Evolutionary conservation across 2,329 filamentous ascomycete species (phyloP).

Genomic region (Fusarium aywerte): DNA sequence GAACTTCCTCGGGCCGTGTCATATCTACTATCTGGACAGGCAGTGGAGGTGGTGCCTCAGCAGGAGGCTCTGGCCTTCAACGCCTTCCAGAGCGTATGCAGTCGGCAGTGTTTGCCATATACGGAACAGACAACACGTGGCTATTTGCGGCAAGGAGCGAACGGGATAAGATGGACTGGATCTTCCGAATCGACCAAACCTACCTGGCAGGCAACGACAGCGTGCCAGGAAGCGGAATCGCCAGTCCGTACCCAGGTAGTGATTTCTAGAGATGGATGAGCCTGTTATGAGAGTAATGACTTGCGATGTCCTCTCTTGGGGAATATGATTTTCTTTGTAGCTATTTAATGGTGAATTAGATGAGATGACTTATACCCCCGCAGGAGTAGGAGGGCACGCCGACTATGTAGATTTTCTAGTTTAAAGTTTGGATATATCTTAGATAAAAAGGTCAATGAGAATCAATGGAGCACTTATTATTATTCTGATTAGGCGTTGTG

Average conservation of each 20-base stretch:
- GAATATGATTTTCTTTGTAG: slow-evolving; percentile 46
- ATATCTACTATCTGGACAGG: slow-evolving; percentile 68
- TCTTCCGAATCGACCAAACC: slow-evolving; percentile 91
- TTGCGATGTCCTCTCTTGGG: slow-evolving; percentile 44
- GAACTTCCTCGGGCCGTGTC: slow-evolving; percentile 62
- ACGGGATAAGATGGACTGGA: slow-evolving; percentile 96
- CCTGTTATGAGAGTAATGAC: slow-evolving; percentile 44
- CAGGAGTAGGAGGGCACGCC: slow-evolving; percentile 43
- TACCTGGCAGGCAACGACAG: slow-evolving; percentile 63
- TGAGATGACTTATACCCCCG: slow-evolving; percentile 48
- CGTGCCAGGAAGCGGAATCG: slow-evolving; percentile 51
- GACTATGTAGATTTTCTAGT: slow-evolving; percentile 38
- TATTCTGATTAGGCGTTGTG: too few species aligned
- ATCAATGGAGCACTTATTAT: slow-evolving; percentile 2
- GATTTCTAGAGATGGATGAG: slow-evolving; percentile 43
- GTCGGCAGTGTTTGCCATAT: slow-evolving; percentile 89
- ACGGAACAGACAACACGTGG: slow-evolving; percentile 94
- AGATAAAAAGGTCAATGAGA: slow-evolving; percentile 26
- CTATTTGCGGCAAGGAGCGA: slow-evolving; percentile 91
- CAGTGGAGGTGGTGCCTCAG: slow-evolving; percentile 49
- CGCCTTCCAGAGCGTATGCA: slow-evolving; percentile 68
- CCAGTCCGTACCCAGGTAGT: slow-evolving; percentile 50
- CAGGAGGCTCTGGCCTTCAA: slow-evolving; percentile 56
- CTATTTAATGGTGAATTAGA: slow-evolving; percentile 46
- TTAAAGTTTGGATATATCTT: slow-evolving; percentile 41